Conservation (phyloP, 345 rosid species). For the Nephelium lappaceum region DNA sequence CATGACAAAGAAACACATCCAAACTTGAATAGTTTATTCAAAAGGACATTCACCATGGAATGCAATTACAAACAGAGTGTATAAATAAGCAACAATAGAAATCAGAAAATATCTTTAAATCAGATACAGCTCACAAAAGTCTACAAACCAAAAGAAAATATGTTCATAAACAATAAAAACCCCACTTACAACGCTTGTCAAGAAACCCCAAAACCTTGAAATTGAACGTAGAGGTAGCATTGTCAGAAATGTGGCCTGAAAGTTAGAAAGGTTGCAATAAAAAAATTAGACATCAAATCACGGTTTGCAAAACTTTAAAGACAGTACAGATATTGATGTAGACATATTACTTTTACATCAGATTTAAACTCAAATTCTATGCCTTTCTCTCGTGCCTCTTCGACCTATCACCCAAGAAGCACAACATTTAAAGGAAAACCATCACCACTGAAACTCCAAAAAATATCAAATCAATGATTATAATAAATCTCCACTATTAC, state of each 20-base stretch:
- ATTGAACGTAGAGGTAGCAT: constrained; percentile 82
- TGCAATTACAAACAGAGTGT: not conserved
- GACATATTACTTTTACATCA: constrained; percentile 61
- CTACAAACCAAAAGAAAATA: not conserved
- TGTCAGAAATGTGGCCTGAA: constrained; percentile 79
- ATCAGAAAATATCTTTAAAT: not conserved
- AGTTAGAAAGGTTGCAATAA: constrained; percentile 18
- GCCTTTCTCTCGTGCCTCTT: constrained; percentile 83
- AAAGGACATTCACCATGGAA: not conserved
- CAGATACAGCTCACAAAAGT: not conserved
- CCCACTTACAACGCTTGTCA: constrained; percentile 65
- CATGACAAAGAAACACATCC: not conserved
- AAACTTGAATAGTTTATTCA: not conserved
- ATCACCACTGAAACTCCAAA: constrained; percentile 1
- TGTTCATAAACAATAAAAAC: constrained; percentile 9
- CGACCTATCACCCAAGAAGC: constrained; percentile 48
- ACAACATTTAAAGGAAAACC: constrained; percentile 11
- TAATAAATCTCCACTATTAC: not conserved
- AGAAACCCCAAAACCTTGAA: constrained; percentile 86
- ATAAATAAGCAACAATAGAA: not conserved
- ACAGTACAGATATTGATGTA: not conserved
- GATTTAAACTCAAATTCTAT: constrained; percentile 78
- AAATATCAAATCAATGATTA: not conserved
- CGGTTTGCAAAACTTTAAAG: constrained; percentile 5
- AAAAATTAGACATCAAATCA: constrained; percentile 12